Base-by-base conservation (phyloP, 2,329 filamentous ascomycete genomes). In the Arthrobotrys iridis region DNA sequence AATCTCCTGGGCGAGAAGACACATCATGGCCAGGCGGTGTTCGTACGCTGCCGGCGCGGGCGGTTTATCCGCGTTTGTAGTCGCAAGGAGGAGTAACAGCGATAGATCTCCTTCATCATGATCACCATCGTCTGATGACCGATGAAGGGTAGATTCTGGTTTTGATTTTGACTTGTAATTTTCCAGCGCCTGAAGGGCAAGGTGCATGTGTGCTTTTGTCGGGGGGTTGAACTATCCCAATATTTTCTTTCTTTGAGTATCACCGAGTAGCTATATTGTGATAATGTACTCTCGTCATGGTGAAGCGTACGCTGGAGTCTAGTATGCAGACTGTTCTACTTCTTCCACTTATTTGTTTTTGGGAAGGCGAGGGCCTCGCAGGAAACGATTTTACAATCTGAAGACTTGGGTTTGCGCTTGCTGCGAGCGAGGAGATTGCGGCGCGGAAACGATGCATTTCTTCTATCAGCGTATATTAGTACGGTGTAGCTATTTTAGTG, bases 1-100 rank as follows among this genome's bases (percentile, higher is more conserved):
- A 1, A 76, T 70, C 20, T 76, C 59, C 18, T 76, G 45, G 26
- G 72, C 72, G 33, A 76, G 64, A 4, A 76, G 72, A 30, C 72
- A 76, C 65, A 76, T 76, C 72, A 76, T 70, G 5, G 72, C 65
- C 3, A 76, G 26, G 13, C 72, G 64, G 30, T 76, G 65, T 10
- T 71, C 65, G 41, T 64, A 64, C 1, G 72, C 6, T 13, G 72
- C 72, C 2, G 72, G 72, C 2, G 46, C 41, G 3, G 58, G 40
- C n/a, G 50, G 13, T 65, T 76, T 76, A 55, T 76, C 72, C 4
- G 59, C 72, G 22, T 76, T 76, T 33, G 64, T 33, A 4, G 66
- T 76, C 11, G 72, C 59, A 5, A 71, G 72, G 41, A 71, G 72
- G 13, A 71, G 59, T 3, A 71, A 62, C 1, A 74, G 68, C 0